Percentiles rank a stretch among this genome's conserved stretches.
These are phyloP conservation scores for Cantharellus anzutake DNA, from an alignment of 768 basidiomycete species.

Conservation along the genomic window DNA sequence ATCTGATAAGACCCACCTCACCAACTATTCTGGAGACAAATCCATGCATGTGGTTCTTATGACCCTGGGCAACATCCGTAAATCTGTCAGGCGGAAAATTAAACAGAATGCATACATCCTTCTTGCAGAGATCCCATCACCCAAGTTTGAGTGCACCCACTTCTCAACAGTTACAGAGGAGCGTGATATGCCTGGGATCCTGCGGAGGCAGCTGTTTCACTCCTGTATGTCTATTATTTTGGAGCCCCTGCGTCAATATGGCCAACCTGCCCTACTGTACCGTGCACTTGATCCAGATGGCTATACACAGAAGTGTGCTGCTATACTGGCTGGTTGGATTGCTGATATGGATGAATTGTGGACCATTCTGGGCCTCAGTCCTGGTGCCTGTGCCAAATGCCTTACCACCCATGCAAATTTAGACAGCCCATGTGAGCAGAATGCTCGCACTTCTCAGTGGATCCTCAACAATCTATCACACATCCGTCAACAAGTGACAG, in stretches of 20 bases:
- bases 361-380: conserved; percentile 5
- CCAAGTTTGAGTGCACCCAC: not conserved
- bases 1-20: too few species aligned
- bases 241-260: conserved; percentile 12
- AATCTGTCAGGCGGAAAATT: too few species aligned
- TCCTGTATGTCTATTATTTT: conserved; percentile 19
- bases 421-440: conserved; percentile 1
- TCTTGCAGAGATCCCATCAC: conserved; percentile 23
- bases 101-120: too few species aligned
- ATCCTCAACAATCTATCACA: not conserved
- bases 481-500: conserved; percentile 14
- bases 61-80: too few species aligned
- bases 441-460: not conserved
- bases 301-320: too few species aligned
- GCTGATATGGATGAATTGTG: conserved; percentile 4
- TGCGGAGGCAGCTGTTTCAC: conserved; percentile 20
- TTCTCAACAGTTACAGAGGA: not conserved
- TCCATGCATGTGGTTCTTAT: too few species aligned
- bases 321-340: conserved; percentile 18
- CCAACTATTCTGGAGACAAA: too few species aligned
- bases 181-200: conserved; percentile 22
- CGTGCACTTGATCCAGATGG: too few species aligned
- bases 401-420: conserved; percentile 3
- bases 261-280: too few species aligned
- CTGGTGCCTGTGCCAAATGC: conserved; percentile 4